Evolutionary conservation across 768 basidiomycete species (phyloP).

Genomic region (Phallus indusiatus): DNA sequence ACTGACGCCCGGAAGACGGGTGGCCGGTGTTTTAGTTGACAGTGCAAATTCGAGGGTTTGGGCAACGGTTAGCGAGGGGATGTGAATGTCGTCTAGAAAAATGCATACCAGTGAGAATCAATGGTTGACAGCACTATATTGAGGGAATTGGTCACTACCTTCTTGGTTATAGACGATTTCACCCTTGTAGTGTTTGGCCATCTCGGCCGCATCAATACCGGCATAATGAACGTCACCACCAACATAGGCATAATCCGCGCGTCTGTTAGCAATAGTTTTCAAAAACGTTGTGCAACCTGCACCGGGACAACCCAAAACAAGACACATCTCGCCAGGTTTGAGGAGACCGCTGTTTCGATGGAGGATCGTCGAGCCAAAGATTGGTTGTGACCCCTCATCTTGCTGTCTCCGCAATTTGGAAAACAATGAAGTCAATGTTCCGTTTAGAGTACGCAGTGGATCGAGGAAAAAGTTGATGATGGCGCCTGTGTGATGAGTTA

Average conservation of each 20-base stretch:
- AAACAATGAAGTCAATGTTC: slow-evolving; percentile 29
- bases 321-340: slow-evolving; percentile 79
- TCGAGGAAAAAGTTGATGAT: slow-evolving; percentile 42
- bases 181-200: slow-evolving; percentile 37
- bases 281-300: slow-evolving; percentile 82
- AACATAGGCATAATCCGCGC: slow-evolving; percentile 56
- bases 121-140: slow-evolving; percentile 1
- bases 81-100: slow-evolving; percentile 34
- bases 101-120: slow-evolving; percentile 21
- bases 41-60: slow-evolving; percentile 45
- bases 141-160: slow-evolving; percentile 28
- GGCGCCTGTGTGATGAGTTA: slow-evolving; percentile 32
- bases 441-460: slow-evolving; percentile 41
- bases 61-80: slow-evolving; percentile 39
- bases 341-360: slow-evolving; percentile 57
- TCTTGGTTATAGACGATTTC: slow-evolving; percentile 75
- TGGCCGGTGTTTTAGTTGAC: slow-evolving; percentile 35
- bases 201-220: slow-evolving; percentile 30
- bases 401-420: slow-evolving; percentile 14
- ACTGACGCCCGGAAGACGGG: slow-evolving; percentile 25
- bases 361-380: slow-evolving; percentile 35
- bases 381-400: slow-evolving; percentile 28
- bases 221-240: slow-evolving; percentile 67
- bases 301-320: slow-evolving; percentile 80
- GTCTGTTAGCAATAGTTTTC: slow-evolving; percentile 73